These are phyloP conservation scores for Aureobasidium sp. DNA, from an alignment of 2,329 filamentous ascomycete genomes.

Conservation along the genomic window DNA sequence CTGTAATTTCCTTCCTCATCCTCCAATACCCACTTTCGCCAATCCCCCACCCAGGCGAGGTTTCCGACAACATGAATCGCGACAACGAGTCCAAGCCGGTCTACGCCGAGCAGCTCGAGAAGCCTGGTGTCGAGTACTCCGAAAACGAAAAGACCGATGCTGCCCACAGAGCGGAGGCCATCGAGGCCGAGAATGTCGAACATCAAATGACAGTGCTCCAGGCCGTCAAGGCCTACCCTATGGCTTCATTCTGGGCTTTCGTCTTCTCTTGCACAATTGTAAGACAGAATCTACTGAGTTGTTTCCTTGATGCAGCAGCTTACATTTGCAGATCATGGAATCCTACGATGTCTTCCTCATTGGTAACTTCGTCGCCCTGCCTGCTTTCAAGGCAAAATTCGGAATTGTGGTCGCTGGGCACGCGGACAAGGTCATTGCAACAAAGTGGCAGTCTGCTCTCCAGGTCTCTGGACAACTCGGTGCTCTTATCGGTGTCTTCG, in stretches of 20 bases:
- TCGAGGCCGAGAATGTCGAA: constrained; percentile 51
- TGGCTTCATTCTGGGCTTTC: constrained; percentile 50
- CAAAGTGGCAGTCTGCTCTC: constrained; percentile 54
- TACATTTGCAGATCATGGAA: constrained; percentile 52
- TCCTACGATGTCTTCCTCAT: constrained; percentile 58
- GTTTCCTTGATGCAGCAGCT: constrained; percentile 16
- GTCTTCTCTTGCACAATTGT: constrained; percentile 52
- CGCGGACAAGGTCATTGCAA: constrained; percentile 22
- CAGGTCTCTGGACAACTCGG: constrained; percentile 50
- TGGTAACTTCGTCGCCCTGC: constrained; percentile 51
- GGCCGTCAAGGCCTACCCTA: constrained; percentile 47
- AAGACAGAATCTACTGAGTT: constrained; percentile 26
- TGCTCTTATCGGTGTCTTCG: constrained; percentile 53
- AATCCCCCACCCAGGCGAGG: neutral
- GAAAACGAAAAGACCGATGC: constrained; percentile 22
- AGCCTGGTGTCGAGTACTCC: neutral
- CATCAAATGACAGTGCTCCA: constrained; percentile 45
- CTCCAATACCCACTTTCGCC: neutral
- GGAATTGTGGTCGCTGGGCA: constrained; percentile 33
- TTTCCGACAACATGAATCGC: constrained; percentile 1
- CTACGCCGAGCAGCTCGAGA: neutral
- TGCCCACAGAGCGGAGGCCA: constrained; percentile 45
- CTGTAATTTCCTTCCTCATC: neutral
- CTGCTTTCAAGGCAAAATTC: constrained; percentile 40
- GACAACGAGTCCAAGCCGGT: neutral